Evolutionary conservation across 495 filamentous ascomycete species (phyloP).

Genomic region (Aspergillus mulundensis): DNA sequence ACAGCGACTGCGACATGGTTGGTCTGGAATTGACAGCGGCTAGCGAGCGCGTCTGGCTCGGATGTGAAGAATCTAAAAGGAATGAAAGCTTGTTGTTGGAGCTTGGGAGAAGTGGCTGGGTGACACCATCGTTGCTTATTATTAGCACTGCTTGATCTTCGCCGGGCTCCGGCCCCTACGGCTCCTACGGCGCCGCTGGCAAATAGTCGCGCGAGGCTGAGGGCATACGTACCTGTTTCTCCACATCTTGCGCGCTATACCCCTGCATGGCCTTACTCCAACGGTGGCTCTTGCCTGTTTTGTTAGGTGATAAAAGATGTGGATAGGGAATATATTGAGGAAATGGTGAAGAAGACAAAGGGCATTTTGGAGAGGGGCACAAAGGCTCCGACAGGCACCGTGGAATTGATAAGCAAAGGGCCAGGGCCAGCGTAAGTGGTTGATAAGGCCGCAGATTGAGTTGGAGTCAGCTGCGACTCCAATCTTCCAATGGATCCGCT

Average conservation of each 20-base stretch:
- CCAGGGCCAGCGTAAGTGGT: background rate
- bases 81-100: background rate
- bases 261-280: slow-evolving; percentile 8
- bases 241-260: slow-evolving; percentile 25
- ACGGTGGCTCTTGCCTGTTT: background rate
- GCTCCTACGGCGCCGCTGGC: background rate
- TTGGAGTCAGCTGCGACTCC: background rate
- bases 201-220: background rate
- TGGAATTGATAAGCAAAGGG: slow-evolving; percentile 1
- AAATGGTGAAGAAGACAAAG: background rate
- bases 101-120: background rate
- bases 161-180: no score
- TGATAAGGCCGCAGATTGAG: background rate
- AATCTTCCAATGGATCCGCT: background rate
- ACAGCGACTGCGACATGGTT: slow-evolving; percentile 9
- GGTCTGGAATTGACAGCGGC: background rate
- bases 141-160: background rate
- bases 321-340: background rate
- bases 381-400: background rate
- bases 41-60: background rate
- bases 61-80: background rate
- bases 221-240: slow-evolving; percentile 30
- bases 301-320: background rate
- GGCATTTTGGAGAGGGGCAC: background rate
- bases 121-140: slow-evolving; percentile 2